These are phyloP conservation scores for Sesbania bispinosa DNA, from an alignment of 306 rosid species.

Conservation along the genomic window DNA sequence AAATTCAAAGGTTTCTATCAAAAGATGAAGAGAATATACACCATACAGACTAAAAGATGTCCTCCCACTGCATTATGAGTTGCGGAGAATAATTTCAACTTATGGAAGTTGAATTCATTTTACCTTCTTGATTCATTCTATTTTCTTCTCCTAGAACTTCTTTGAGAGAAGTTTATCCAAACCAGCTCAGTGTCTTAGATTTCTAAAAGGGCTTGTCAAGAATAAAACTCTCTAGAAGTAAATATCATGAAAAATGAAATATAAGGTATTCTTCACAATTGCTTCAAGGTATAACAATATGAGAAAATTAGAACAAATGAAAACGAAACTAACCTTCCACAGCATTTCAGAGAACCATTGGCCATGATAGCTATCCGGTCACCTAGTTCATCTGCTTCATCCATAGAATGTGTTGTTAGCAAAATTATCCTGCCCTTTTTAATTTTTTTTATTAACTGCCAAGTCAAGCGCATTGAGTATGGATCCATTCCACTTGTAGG, in stretches of 20 bases:
- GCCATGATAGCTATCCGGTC: constrained; percentile 99
- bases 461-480: constrained; percentile 95
- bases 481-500: constrained; percentile 99
- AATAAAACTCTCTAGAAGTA: background rate
- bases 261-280: background rate
- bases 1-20: background rate
- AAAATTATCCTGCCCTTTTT: constrained; percentile 93
- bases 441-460: constrained; percentile 91
- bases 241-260: background rate
- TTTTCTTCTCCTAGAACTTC: no score
- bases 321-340: constrained; percentile 65
- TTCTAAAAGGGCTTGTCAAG: background rate
- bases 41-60: background rate
- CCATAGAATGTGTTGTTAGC: constrained; percentile 97
- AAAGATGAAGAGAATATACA: background rate
- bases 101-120: no score
- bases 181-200: no score
- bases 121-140: no score
- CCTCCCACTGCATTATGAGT: background rate
- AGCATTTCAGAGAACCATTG: constrained; percentile 91
- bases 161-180: no score
- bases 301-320: background rate
- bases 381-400: constrained; percentile 97
- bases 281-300: background rate
- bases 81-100: no score